Evolutionary conservation across 257 asterid species (phyloP).

Genomic region (Nemophila menziesii): DNA sequence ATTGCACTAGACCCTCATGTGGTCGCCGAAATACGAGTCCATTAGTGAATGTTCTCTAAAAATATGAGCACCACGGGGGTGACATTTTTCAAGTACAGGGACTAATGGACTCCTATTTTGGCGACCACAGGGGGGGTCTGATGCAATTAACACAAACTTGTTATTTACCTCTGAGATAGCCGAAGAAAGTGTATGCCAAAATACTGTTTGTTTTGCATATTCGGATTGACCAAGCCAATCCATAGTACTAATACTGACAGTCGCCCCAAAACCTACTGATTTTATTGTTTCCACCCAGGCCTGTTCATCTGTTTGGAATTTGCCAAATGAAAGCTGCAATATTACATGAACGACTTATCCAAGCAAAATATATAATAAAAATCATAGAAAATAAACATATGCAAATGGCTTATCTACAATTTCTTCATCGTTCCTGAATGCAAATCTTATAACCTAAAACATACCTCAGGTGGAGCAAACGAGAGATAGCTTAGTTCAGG

Average conservation of each 20-base stretch:
- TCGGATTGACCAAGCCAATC: conserved; percentile 94
- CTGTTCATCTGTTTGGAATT: conserved; percentile 65
- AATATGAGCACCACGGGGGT: too few relatives aligned
- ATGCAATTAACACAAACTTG: too few relatives aligned
- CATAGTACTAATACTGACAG: conserved; percentile 69
- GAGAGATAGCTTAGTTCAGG: conserved; percentile 50
- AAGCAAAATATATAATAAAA: background rate
- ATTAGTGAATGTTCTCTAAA: background rate
- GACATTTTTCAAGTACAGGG: background rate
- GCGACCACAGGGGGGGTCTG: background rate
- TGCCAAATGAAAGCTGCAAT: conserved; percentile 56
- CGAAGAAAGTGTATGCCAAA: conserved; percentile 70
- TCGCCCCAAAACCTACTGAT: conserved; percentile 47
- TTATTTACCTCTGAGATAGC: conserved; percentile 64
- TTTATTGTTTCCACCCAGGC: conserved; percentile 83
- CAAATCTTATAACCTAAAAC: too few relatives aligned
- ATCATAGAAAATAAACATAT: background rate
- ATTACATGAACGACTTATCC: conserved; percentile 7
- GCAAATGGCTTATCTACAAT: background rate
- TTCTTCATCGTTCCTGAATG: too few relatives aligned
- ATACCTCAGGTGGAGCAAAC: conserved; percentile 92
- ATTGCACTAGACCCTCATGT: too few relatives aligned
- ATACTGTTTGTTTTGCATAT: conserved; percentile 39
- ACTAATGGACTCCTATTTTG: too few relatives aligned
- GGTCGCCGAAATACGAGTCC: background rate